Conservation (phyloP, 1,284 basidiomycete species). For the Pseudozyma pruni region DNA sequence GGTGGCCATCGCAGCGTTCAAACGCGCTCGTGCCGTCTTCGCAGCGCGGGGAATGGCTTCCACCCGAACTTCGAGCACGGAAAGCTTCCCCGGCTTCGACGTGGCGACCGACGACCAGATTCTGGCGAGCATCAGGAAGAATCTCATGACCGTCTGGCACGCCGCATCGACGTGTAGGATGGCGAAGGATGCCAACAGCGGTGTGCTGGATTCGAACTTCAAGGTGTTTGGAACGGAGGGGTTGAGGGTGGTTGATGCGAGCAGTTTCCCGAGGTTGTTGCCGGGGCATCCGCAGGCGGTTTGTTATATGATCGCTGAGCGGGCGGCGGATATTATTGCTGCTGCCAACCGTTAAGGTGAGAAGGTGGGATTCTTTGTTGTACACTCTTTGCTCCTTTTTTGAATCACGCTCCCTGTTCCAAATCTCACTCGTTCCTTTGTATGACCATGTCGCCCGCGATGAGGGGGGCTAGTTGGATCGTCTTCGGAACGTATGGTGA, state of each 20-base stretch:
- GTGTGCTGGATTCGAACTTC: conserved; percentile 71
- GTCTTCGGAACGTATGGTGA: too few species aligned
- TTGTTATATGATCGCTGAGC: conserved; percentile 55
- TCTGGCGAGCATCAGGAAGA: conserved; percentile 68
- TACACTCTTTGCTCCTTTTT: too few species aligned
- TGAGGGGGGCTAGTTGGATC: too few species aligned
- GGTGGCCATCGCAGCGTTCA: conserved; percentile 53
- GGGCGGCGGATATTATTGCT: conserved; percentile 35
- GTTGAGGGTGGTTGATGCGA: conserved; percentile 72
- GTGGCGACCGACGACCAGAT: conserved; percentile 69
- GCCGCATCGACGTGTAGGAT: conserved; percentile 67
- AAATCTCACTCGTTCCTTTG: too few species aligned
- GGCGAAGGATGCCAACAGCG: conserved; percentile 63
- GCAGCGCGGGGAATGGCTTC: conserved; percentile 66
- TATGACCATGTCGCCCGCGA: too few species aligned
- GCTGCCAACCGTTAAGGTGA: too few species aligned
- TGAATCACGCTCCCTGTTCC: too few species aligned
- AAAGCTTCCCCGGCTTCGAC: conserved; percentile 63
- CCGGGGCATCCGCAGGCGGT: conserved; percentile 56
- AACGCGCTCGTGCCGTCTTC: conserved; percentile 56
- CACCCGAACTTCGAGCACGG: conserved; percentile 65
- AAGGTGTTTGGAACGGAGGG: conserved; percentile 71
- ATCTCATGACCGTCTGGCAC: conserved; percentile 70
- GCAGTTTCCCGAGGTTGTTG: conserved; percentile 69
- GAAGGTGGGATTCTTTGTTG: too few species aligned